phyloP scores from a whole-genome alignment of 441 rosid species.

The Arabidopsis hybrid region DNA sequence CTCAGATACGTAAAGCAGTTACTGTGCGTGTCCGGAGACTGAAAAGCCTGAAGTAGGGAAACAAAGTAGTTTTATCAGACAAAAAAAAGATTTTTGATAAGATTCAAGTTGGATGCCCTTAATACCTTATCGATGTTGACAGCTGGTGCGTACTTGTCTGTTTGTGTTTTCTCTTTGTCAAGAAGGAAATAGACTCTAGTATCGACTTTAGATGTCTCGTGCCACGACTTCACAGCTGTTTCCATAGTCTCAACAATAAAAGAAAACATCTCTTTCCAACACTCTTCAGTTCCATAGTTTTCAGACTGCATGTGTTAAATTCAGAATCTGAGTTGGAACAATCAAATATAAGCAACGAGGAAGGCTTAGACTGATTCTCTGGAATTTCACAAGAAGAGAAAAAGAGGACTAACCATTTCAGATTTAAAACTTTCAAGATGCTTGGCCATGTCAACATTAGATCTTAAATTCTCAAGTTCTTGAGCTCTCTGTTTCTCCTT shows the following conservation, averaged over 20 bases:
- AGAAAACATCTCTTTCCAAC: slow-evolving; percentile 59
- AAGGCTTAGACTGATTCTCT: slow-evolving; percentile 1
- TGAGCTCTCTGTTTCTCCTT: slow-evolving; percentile 84
- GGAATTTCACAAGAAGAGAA: neutral
- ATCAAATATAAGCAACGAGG: slow-evolving; percentile 4
- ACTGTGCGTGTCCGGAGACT: slow-evolving; percentile 91
- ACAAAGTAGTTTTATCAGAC: neutral
- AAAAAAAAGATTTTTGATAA: neutral
- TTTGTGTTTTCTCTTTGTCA: slow-evolving; percentile 77
- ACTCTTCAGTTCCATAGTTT: slow-evolving; percentile 67
- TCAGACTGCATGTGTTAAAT: slow-evolving; percentile 59
- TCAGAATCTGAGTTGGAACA: slow-evolving; percentile 11
- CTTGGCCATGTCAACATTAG: slow-evolving; percentile 80
- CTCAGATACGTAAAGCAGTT: slow-evolving; percentile 86
- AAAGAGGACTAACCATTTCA: slow-evolving; percentile 69
- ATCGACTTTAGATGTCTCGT: slow-evolving; percentile 84
- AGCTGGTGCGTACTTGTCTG: slow-evolving; percentile 81
- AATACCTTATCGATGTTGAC: slow-evolving; percentile 92
- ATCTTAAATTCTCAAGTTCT: slow-evolving; percentile 82
- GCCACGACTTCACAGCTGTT: slow-evolving; percentile 81
- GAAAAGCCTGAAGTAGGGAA: slow-evolving; percentile 75
- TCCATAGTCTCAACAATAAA: slow-evolving; percentile 87
- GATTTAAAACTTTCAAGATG: slow-evolving; percentile 75
- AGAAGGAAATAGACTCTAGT: slow-evolving; percentile 81
- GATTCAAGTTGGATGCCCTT: neutral